phyloP scores from a whole-genome alignment of 2,329 filamentous ascomycete species.

The Helicocarpus griseus region DNA sequence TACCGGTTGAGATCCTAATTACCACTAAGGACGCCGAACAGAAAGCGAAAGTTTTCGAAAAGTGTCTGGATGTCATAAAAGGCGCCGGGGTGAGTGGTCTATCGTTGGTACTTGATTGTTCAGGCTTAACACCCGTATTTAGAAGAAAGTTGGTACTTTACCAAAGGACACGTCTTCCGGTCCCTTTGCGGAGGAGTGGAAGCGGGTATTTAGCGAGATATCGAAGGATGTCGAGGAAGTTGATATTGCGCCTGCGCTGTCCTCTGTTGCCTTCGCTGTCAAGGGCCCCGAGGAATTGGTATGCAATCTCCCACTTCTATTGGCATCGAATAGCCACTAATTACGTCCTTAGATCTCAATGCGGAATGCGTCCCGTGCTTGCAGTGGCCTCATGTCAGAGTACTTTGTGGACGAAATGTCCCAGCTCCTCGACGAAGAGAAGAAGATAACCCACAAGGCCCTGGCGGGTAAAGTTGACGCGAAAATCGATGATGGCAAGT shows the following conservation, averaged over 20 bases:
- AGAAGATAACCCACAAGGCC: slow-evolving; percentile 84
- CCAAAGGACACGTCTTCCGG: slow-evolving; percentile 76
- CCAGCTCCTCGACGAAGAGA: slow-evolving; percentile 86
- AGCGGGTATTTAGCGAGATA: slow-evolving; percentile 65
- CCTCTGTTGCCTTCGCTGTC: slow-evolving; percentile 72
- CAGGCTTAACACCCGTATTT: slow-evolving; percentile 1
- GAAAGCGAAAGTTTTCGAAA: slow-evolving; percentile 82
- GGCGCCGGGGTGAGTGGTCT: slow-evolving; percentile 60
- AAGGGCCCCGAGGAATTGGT: slow-evolving; percentile 91
- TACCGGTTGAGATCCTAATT: slow-evolving; percentile 84
- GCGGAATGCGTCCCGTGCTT: slow-evolving; percentile 87
- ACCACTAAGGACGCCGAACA: slow-evolving; percentile 84
- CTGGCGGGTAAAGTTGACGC: slow-evolving; percentile 79
- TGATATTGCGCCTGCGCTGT: slow-evolving; percentile 74
- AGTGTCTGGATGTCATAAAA: slow-evolving; percentile 79
- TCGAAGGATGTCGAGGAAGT: slow-evolving; percentile 82
- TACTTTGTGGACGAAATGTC: slow-evolving; percentile 99
- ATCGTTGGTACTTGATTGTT: background rate
- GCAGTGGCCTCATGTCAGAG: slow-evolving; percentile 86
- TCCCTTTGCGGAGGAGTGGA: slow-evolving; percentile 95
- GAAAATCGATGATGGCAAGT: slow-evolving; percentile 88
- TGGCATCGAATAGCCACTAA: slow-evolving; percentile 10
- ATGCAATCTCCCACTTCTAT: slow-evolving; percentile 18
- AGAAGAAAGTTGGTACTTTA: slow-evolving; percentile 85
- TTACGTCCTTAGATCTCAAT: slow-evolving; percentile 60